Evolutionary conservation across 140 eudicot genomes (phyloP), one percentile per base, ranked within the genome.

Genomic region (Anethum foeniculum): DNA sequence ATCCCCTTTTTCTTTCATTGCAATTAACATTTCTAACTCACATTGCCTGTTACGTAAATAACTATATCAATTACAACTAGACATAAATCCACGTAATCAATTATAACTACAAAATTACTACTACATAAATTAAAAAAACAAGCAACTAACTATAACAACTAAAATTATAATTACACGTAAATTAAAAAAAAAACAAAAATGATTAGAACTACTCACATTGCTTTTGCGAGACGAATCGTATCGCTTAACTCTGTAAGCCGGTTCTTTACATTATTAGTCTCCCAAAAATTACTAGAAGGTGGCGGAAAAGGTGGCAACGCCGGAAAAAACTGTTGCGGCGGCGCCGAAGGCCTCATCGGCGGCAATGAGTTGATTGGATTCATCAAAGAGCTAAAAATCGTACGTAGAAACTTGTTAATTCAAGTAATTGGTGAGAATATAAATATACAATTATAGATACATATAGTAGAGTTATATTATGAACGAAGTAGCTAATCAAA

Each of bases 1-100:
- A 74, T 7, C 41, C 30, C 73, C 89, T 39, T 85, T 80, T 28
- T 85, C 90, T 85, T 89, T 94, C 81, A 87, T 79, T 60, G 30
- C 71, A 73, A 85, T 84, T 83, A 94, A 86, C 92, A 86, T 83
- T 83, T 90, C 96, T 86, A 94, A 51, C 85, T 94, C 99, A 54
- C 88, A 88, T 81, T 92, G 87, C 97, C 99, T 95, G 85, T 27
- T 81, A 82, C 3, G 25, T 62, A 77, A 38, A 77, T 18, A 43
- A 25, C 8, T 30, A n/a, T n/a, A n/a, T n/a, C n/a, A n/a, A n/a
- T n/a, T n/a, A n/a, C n/a, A n/a, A n/a, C n/a, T n/a, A n/a, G n/a
- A n/a, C 43, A 32, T 32, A 6, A 79, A 56, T 65, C 10, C 14
- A 54, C 30, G 14, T 5, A 8, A 60, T 32, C 21, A 46, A 39